Evolutionary conservation across 306 rosid genomes (phyloP).

Genomic region (Cicer cuneatum): DNA sequence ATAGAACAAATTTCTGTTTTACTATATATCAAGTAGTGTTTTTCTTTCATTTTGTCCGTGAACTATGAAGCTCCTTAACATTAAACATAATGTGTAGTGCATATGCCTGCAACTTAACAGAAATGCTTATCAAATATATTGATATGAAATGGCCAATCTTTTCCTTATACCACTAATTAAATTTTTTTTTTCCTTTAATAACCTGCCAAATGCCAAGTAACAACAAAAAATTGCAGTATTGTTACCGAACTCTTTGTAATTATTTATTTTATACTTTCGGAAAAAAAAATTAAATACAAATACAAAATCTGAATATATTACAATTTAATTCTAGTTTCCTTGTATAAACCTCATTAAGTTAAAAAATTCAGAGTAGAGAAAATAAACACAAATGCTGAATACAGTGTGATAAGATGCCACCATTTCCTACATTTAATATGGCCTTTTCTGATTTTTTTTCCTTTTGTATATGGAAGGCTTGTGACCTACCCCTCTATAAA

Average conservation of each 20-base stretch:
- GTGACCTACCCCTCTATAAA: conserved; percentile 45
- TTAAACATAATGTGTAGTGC: conserved; percentile 5
- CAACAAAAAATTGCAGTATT: conserved; percentile 12
- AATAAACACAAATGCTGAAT: background rate
- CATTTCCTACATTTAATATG: conserved; percentile 38
- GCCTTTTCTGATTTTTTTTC: conserved; percentile 49
- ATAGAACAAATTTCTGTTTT: conserved; percentile 13
- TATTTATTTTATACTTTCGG: background rate
- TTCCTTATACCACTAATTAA: conserved; percentile 6
- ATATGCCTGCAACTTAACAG: conserved; percentile 28
- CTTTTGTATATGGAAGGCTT: conserved; percentile 46
- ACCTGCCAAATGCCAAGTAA: background rate
- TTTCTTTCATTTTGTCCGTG: conserved; percentile 6
- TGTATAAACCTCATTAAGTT: conserved; percentile 30
- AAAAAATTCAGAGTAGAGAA: background rate
- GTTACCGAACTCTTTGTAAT: background rate
- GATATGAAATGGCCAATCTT: conserved; percentile 32
- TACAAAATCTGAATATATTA: conserved; percentile 34
- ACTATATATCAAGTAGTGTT: background rate
- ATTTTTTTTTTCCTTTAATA: background rate
- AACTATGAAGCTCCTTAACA: background rate
- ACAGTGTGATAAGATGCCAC: conserved; percentile 27
- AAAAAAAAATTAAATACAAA: conserved; percentile 26
- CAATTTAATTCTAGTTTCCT: conserved; percentile 23
- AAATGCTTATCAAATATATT: background rate